Conservation (phyloP, 352 stramenopile species). For the Pythium grandisporangium region DNA sequence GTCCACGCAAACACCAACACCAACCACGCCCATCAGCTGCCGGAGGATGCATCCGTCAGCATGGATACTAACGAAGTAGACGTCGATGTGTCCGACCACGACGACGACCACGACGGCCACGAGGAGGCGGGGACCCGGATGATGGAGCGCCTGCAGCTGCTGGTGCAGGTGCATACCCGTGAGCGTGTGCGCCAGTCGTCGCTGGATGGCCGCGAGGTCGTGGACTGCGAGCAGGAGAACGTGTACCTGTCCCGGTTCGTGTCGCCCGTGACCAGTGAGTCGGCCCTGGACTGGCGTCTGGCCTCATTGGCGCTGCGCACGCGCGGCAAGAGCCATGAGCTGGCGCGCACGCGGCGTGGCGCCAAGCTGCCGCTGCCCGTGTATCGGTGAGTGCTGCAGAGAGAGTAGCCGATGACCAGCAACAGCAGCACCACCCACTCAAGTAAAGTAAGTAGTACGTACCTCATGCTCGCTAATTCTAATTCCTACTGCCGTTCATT, state of each 20-base stretch:
- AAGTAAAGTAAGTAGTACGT: too few relatives aligned
- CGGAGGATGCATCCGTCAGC: not conserved
- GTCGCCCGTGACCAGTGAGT: conserved; percentile 3
- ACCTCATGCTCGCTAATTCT: too few relatives aligned
- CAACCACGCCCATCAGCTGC: too few relatives aligned
- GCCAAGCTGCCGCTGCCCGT: too few relatives aligned
- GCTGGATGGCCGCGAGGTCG: not conserved
- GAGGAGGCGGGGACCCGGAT: too few relatives aligned
- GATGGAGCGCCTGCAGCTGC: conserved; percentile 7
- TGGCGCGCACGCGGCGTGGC: not conserved
- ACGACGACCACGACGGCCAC: not conserved
- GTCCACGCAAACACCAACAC: too few relatives aligned
- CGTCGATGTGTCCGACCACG: not conserved
- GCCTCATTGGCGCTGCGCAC: conserved; percentile 5
- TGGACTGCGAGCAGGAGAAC: not conserved
- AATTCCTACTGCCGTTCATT: too few relatives aligned
- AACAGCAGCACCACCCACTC: too few relatives aligned
- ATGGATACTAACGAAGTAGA: too few relatives aligned
- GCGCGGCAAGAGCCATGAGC: not conserved
- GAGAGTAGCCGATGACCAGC: too few relatives aligned
- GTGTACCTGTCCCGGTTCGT: conserved; percentile 6
- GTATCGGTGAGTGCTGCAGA: too few relatives aligned
- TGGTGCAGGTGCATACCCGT: conserved; percentile 5
- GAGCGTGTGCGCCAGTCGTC: not conserved
- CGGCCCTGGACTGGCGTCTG: conserved; percentile 10